These are phyloP conservation scores for Prunus dulcis DNA, from an alignment of 306 rosid genomes.

Conservation along the genomic window DNA sequence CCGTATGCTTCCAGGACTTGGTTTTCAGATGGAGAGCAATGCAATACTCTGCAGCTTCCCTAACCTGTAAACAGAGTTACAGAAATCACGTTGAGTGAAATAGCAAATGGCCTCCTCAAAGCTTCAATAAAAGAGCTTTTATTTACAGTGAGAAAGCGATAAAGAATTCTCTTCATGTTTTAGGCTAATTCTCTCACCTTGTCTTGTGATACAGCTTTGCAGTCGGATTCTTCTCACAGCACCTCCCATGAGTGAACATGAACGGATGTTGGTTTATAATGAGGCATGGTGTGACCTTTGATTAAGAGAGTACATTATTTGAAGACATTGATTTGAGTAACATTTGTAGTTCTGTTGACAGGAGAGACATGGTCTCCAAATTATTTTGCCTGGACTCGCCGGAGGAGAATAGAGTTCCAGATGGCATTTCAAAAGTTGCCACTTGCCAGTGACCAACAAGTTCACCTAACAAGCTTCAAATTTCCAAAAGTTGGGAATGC, in stretches of 20 bases:
- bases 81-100: conserved; percentile 9
- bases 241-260: not conserved
- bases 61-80: conserved; percentile 31
- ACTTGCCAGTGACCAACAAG: not conserved
- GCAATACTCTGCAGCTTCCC: conserved; percentile 13
- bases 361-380: not conserved
- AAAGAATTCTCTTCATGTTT: not conserved
- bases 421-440: not conserved
- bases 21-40: not conserved
- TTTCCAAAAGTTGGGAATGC: not conserved
- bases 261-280: not conserved
- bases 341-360: conserved; percentile 7
- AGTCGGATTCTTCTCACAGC: not conserved
- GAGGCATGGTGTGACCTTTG: not conserved
- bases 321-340: not conserved
- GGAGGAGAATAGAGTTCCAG: not conserved
- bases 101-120: not conserved
- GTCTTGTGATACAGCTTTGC: not conserved
- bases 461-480: not conserved
- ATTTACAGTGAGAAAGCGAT: not conserved
- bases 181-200: conserved; percentile 44
- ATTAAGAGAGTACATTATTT: not conserved
- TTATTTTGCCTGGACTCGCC: not conserved
- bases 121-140: conserved; percentile 12
- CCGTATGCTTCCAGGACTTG: not conserved